Base-by-base conservation (phyloP, 768 basidiomycete genomes). In the Hericium rajendrae region DNA sequence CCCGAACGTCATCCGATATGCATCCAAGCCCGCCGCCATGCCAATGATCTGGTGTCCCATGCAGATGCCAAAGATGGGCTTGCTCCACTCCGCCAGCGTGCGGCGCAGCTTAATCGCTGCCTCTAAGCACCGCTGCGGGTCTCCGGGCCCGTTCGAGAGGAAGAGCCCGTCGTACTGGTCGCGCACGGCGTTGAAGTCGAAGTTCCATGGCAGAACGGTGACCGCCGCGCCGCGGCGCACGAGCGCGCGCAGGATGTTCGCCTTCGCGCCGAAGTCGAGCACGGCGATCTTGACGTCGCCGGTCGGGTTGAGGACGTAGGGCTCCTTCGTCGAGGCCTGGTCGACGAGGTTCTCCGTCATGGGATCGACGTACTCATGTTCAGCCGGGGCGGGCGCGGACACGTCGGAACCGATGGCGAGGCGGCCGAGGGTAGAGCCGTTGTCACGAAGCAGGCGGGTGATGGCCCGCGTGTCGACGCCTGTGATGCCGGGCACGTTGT, bases 21-120 rank as follows among this genome's bases (percentile, higher is more conserved):
- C 92, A 63, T 97, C 94, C 55, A 97, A 71, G 20, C 97, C 95
- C 22, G 94, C 95, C 26, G 95, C 97, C 79, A 99, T 89, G 51
- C 95, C 97, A 63, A 99, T 89, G 64, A 99, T 81, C 72, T 98
- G 95, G 69, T 98, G 92, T 53, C 95, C 97, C 97, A 99, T 98
- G 73, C 97, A 99, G 63, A 99, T 94, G 55, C 97, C 97, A 63
- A 98, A 98, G 41, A 98, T 79, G 11, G 97, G 97, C 68, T 85
- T 91, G 68, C 84, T 73, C 95, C 95, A 98, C 71, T 94, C 91
- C 37, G 77, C 65, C 53, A 99, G 72, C 11, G 93, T 95, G 66
- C 79, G 80, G 63, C 91, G 82, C 48, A 98, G 81, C 60, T 88
- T 82, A 57, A 84, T 66, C 10, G 85, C 90, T 20, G 92, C 92